phyloP scores from a whole-genome alignment of 1,284 basidiomycete species.

The Sporisorium exsertum region DNA sequence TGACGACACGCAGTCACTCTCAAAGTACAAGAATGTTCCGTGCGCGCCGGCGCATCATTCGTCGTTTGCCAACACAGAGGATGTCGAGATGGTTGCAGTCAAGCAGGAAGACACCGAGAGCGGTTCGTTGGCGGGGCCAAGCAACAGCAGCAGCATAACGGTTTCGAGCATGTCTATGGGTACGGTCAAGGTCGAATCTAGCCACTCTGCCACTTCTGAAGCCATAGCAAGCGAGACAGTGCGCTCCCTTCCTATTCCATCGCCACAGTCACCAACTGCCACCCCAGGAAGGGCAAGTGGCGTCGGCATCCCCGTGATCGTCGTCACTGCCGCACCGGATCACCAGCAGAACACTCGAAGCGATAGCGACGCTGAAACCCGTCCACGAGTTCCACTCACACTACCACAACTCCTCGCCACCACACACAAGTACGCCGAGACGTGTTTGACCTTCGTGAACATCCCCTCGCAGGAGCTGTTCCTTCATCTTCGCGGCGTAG shows the following conservation, averaged over 20 bases:
- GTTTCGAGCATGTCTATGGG: not conserved
- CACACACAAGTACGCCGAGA: not conserved
- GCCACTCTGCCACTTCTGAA: not conserved
- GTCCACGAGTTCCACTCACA: not conserved
- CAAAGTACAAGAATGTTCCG: not conserved
- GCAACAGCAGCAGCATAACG: not conserved
- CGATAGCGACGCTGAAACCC: not conserved
- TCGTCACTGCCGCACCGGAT: slow-evolving; percentile 9
- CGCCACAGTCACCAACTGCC: not conserved
- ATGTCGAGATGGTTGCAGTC: not conserved
- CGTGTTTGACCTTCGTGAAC: not conserved
- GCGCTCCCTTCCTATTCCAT: not conserved
- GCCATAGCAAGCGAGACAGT: not conserved
- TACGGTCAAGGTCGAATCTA: not conserved
- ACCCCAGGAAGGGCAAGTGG: not conserved
- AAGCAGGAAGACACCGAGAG: slow-evolving; percentile 5
- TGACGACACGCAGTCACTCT: not conserved
- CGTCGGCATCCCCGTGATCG: slow-evolving; percentile 2
- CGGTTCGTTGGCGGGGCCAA: not conserved
- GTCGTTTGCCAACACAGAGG: not conserved
- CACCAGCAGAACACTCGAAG: not conserved
- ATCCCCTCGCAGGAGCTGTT: not conserved
- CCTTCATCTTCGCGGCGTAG: not conserved
- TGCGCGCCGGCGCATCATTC: slow-evolving; percentile 3
- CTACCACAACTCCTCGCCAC: not conserved